Evolutionary conservation across 495 filamentous ascomycete species (phyloP).

Genomic region (Cercophora sp.): DNA sequence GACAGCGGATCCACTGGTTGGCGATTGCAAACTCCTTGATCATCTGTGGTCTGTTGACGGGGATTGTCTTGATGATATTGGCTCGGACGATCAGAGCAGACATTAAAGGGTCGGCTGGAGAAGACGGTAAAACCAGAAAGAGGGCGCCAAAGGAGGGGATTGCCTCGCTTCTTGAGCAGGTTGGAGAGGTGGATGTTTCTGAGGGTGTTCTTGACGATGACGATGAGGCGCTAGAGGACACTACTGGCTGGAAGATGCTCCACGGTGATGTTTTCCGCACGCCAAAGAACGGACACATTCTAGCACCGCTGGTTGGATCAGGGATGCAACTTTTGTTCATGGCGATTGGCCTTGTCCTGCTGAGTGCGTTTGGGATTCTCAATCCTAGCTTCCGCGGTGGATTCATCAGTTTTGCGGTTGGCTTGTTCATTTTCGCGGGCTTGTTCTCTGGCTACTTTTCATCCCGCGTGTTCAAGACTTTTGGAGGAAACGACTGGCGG

Average conservation of each 20-base stretch:
- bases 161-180: conserved; percentile 63
- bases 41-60: conserved; percentile 77
- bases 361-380: conserved; percentile 77
- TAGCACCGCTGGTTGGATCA: conserved; percentile 83
- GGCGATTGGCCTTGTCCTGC: conserved; percentile 69
- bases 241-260: conserved; percentile 91
- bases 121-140: conserved; percentile 62
- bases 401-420: conserved; percentile 82
- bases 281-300: conserved; percentile 67
- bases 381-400: conserved; percentile 92
- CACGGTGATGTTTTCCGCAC: conserved; percentile 91
- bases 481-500: conserved; percentile 74
- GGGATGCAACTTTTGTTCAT: conserved; percentile 90
- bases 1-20: conserved; percentile 83
- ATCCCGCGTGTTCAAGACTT: conserved; percentile 78
- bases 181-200: conserved; percentile 54
- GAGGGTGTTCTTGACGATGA: conserved; percentile 63
- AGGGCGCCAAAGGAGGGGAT: conserved; percentile 53
- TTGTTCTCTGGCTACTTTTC: conserved; percentile 93
- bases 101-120: conserved; percentile 60
- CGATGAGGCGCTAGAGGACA: conserved; percentile 76
- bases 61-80: conserved; percentile 82
- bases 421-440: conserved; percentile 84
- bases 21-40: conserved; percentile 89
- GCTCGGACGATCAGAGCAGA: conserved; percentile 78